Evolutionary conservation across 2,329 filamentous ascomycete species (phyloP).

Genomic region (Zymoseptoria tritici): DNA sequence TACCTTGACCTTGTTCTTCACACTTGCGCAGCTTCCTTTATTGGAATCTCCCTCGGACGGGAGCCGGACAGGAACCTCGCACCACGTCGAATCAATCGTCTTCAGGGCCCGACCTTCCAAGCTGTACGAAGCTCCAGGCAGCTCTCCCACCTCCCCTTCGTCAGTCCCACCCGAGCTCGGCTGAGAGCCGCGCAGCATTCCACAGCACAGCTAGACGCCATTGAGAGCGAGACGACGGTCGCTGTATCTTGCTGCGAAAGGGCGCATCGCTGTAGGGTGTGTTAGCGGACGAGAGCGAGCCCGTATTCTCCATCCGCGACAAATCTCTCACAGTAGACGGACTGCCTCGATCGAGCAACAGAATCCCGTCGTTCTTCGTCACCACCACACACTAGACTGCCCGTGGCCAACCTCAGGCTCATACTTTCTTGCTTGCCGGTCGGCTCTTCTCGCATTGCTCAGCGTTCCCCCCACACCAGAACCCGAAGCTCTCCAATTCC

Average conservation of each 20-base stretch:
- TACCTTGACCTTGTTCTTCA: neutral
- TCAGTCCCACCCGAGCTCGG: neutral
- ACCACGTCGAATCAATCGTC: neutral
- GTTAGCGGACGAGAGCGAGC: neutral
- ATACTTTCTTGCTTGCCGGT: neutral
- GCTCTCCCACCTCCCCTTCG: neutral
- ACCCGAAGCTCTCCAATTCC: neutral
- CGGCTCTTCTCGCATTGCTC: constrained; percentile 2
- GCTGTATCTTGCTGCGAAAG: too few relatives aligned
- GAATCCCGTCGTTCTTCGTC: neutral
- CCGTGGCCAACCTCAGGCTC: neutral
- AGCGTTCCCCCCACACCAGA: neutral
- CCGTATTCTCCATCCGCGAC: neutral
- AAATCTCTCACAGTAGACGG: neutral
- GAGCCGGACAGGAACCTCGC: neutral
- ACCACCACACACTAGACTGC: neutral
- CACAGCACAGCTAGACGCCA: neutral
- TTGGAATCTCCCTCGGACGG: neutral
- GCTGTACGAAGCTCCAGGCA: too few relatives aligned
- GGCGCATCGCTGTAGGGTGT: neutral
- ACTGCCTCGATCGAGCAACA: neutral
- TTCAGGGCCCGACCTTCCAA: neutral
- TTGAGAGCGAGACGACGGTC: too few relatives aligned
- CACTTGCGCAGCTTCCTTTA: neutral
- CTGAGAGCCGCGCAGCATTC: neutral